Base-by-base conservation (phyloP, 1,284 basidiomycete genomes). In the Tilletiopsis washingtonensis region DNA sequence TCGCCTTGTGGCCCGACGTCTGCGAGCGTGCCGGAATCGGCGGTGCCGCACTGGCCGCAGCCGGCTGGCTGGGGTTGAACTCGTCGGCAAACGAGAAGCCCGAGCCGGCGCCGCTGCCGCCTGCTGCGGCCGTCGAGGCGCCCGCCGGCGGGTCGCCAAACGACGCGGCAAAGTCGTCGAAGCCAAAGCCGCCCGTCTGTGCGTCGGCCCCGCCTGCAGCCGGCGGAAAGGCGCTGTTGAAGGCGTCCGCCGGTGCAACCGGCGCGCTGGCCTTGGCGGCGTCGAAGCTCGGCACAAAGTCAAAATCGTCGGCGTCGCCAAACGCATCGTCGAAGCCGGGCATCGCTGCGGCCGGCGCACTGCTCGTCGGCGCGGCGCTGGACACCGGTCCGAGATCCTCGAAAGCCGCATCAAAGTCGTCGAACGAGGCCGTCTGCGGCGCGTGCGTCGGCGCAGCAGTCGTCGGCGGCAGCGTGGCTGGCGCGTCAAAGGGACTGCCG, bases 391-490 rank as follows among this genome's bases (percentile, higher is more conserved):
- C 67, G 17, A 73, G 53, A 40, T 69, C 67, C 29, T 66, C 62
- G 41, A 73, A 73, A 0, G 70, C 69, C 26, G 61, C 57, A 26
- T 73, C 70, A 43, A 73, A 73, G 43, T 73, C 70, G 48, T 73
- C 69, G 43, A 67, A 57, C 37, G 53, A 25, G 14, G 40, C 14
- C 6, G 26, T 19, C 26, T 34, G 36, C 15, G 26, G 17, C 19
- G 46, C 41, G 38, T 48, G 26, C 3, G 32, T 34, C 12, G 32
- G 12, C 17, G 29, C 20, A 5, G 29, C 46, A 23, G 14, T 43
- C 17, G 40, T 14, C 40, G 40, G 7, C 7, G 40, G 20, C 25
- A 24, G 7, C 1, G 40, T 11, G 7, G 7, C 40, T 9, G 40
- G 20, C 9, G 15, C 40, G 7, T 23, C n/a, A 27, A 25, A 15